Evolutionary conservation across 2,329 filamentous ascomycete species (phyloP).

Genomic region (Penicillium sp.): DNA sequence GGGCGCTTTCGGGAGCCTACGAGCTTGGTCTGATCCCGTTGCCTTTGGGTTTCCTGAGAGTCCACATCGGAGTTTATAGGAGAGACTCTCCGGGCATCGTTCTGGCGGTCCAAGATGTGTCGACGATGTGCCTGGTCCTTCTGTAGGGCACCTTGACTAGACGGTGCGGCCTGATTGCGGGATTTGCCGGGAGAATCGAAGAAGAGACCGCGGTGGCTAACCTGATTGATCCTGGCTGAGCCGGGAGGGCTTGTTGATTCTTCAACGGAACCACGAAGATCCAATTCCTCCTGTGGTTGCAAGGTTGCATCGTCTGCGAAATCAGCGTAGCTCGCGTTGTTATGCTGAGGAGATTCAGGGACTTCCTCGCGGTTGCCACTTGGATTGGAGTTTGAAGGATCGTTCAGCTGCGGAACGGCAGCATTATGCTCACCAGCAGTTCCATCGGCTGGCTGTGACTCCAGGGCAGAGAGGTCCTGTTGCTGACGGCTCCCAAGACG

Average conservation of each 20-base stretch:
- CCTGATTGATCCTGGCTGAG: slow-evolving; percentile 17
- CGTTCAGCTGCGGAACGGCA: no score
- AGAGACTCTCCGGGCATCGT: slow-evolving; percentile 33
- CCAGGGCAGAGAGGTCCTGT: no score
- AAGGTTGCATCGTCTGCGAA: background rate
- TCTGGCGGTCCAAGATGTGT: slow-evolving; percentile 30
- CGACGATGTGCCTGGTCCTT: background rate
- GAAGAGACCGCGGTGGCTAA: slow-evolving; percentile 14
- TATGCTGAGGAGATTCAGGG: no score
- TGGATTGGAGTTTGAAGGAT: no score
- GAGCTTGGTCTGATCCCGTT: slow-evolving; percentile 2
- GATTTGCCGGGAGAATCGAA: background rate
- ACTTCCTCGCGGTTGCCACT: no score
- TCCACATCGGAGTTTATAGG: slow-evolving; percentile 34
- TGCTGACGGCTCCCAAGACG: no score
- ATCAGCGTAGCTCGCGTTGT: no score
- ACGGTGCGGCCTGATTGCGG: no score
- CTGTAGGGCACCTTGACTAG: no score
- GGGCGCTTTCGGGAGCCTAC: slow-evolving; percentile 17
- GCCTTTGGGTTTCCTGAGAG: slow-evolving; percentile 16
- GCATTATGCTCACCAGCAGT: no score
- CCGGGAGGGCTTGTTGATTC: slow-evolving; percentile 19
- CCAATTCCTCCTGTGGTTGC: slow-evolving; percentile 6
- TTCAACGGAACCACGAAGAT: slow-evolving; percentile 1
- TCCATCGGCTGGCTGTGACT: no score